Evolutionary conservation across 352 stramenopile species (phyloP).

Genomic region (Globisporangium recalcitrans): DNA sequence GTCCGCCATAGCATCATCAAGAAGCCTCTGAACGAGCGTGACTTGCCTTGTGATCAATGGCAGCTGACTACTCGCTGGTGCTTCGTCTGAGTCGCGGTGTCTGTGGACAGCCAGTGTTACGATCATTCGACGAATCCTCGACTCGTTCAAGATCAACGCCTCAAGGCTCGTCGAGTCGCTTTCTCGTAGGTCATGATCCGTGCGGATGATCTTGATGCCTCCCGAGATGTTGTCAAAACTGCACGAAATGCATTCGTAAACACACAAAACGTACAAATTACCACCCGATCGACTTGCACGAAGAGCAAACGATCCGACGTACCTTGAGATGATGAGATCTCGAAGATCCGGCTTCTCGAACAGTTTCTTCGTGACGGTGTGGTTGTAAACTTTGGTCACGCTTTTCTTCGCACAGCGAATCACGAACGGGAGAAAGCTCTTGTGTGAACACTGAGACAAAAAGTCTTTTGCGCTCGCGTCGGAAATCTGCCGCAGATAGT

Average conservation of each 20-base stretch:
- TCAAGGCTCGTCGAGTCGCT: constrained; percentile 22
- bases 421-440: constrained; percentile 31
- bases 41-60: constrained; percentile 26
- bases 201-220: constrained; percentile 1
- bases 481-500: constrained; percentile 33
- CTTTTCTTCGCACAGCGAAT: constrained; percentile 38
- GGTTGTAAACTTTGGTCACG: constrained; percentile 39
- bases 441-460: constrained; percentile 1
- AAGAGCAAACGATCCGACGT: background rate
- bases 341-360: constrained; percentile 22
- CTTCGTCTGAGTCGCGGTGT: background rate
- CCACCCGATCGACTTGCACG: background rate
- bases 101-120: constrained; percentile 24
- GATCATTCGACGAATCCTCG: constrained; percentile 37
- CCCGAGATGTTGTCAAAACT: constrained; percentile 20
- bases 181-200: background rate
- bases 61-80: background rate
- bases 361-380: constrained; percentile 24
- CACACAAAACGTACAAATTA: constrained; percentile 5
- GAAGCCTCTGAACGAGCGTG: constrained; percentile 23
- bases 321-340: constrained; percentile 38
- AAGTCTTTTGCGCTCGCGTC: background rate
- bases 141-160: constrained; percentile 34
- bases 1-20: constrained; percentile 34
- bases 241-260: constrained; percentile 23